Conservation (phyloP, 345 rosid genomes). For the Murraya paniculata region DNA sequence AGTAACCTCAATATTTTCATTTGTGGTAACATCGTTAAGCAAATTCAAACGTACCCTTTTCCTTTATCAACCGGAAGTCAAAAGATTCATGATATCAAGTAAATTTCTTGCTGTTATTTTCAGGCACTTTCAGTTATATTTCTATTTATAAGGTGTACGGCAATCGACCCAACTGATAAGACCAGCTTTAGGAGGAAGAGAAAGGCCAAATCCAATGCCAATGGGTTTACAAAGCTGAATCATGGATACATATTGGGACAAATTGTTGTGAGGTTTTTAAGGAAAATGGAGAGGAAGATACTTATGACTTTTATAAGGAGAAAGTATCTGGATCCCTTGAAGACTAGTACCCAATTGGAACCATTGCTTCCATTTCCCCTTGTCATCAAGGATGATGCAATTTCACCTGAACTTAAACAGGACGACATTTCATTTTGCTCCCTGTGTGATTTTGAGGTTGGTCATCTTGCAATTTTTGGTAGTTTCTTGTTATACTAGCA, state of each 20-base stretch:
- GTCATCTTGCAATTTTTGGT: neutral
- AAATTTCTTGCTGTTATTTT: constrained; percentile 5
- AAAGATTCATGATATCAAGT: neutral
- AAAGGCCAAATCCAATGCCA: constrained; percentile 47
- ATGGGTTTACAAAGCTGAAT: constrained; percentile 56
- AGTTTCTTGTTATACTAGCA: neutral
- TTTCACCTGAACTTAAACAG: constrained; percentile 66
- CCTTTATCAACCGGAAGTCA: neutral
- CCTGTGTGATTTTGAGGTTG: constrained; percentile 84
- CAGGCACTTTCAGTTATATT: constrained; percentile 81
- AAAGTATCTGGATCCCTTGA: constrained; percentile 80
- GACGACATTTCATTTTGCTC: constrained; percentile 84
- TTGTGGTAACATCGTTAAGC: constrained; percentile 50
- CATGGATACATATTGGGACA: constrained; percentile 74
- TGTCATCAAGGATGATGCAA: constrained; percentile 67
- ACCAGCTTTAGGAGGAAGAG: constrained; percentile 68
- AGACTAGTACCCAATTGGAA: constrained; percentile 56
- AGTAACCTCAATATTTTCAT: constrained; percentile 55
- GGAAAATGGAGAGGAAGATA: constrained; percentile 84
- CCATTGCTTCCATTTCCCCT: constrained; percentile 90
- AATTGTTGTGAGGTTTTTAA: constrained; percentile 65
- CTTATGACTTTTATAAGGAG: constrained; percentile 72
- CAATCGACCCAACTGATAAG: constrained; percentile 90
- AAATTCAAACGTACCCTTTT: neutral
- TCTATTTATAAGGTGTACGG: constrained; percentile 75